Evolutionary conservation across 768 basidiomycete species (phyloP).

Genomic region (Leucocoprinus leucothites): DNA sequence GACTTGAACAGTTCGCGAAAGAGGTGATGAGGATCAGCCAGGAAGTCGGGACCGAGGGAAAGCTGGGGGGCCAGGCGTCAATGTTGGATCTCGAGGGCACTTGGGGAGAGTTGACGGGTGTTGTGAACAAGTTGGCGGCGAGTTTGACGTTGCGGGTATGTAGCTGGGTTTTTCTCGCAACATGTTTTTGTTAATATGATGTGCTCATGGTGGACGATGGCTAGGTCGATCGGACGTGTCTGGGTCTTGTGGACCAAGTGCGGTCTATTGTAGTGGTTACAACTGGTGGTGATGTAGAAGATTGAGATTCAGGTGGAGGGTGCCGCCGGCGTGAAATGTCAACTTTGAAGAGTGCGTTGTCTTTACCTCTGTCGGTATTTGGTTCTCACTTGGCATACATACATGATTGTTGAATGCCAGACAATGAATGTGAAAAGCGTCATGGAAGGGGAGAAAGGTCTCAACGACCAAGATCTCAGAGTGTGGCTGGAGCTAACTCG

Average conservation of each 20-base stretch:
- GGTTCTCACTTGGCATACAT: constrained; percentile 23
- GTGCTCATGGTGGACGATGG: not conserved
- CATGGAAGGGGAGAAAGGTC: too few species aligned
- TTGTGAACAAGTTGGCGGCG: constrained; percentile 78
- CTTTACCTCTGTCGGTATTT: not conserved
- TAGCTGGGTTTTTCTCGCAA: constrained; percentile 1
- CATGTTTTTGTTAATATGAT: not conserved
- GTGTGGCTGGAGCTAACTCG: too few species aligned
- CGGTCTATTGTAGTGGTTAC: constrained; percentile 84
- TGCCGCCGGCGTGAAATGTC: too few species aligned
- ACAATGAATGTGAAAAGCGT: too few species aligned
- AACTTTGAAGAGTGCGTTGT: constrained; percentile 54
- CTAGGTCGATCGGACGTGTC: constrained; percentile 79
- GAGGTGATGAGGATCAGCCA: constrained; percentile 85
- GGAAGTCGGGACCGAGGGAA: constrained; percentile 85
- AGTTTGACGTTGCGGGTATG: constrained; percentile 70
- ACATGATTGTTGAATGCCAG: too few species aligned
- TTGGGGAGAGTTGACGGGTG: constrained; percentile 82
- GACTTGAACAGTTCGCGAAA: constrained; percentile 83
- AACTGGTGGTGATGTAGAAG: constrained; percentile 90
- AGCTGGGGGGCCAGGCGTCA: constrained; percentile 83
- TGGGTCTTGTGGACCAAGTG: constrained; percentile 75
- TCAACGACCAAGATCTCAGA: too few species aligned
- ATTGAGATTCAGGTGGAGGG: constrained; percentile 86
- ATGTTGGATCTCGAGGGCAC: constrained; percentile 88